These are phyloP conservation scores for Pleurotus salmoneostramineus DNA, from an alignment of 768 basidiomycete species.

Conservation along the genomic window DNA sequence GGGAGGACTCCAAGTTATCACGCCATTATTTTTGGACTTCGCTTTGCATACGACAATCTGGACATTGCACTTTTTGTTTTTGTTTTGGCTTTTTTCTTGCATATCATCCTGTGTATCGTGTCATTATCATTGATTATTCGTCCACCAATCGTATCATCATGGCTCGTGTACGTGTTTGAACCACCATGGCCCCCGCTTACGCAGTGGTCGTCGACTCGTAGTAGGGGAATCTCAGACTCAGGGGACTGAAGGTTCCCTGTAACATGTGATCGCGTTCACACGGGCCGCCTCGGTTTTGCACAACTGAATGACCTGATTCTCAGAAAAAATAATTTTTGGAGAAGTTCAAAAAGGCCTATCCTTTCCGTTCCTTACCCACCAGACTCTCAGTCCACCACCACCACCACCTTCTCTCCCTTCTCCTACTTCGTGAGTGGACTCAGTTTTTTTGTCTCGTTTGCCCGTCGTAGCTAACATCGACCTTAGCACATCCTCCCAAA, in stretches of 20 bases:
- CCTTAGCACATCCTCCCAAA: not conserved
- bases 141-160: not conserved
- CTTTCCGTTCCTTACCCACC: not conserved
- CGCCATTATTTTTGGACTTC: not conserved
- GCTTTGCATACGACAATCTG: not conserved
- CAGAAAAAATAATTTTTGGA: slow-evolving; percentile 1
- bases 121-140: not conserved
- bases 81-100: not conserved
- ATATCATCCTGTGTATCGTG: not conserved
- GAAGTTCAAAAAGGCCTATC: slow-evolving; percentile 1
- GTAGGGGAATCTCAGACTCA: too few species aligned
- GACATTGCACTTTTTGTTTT: not conserved
- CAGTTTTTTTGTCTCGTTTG: not conserved
- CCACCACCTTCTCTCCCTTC: not conserved
- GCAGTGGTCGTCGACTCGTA: too few species aligned
- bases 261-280: not conserved
- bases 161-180: not conserved
- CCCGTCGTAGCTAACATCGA: not conserved
- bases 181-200: not conserved
- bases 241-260: not conserved
- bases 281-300: not conserved
- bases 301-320: slow-evolving; percentile 7
- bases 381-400: not conserved
- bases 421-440: not conserved
- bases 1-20: too few species aligned